phyloP scores from a whole-genome alignment of 1,139 yeast genomes.

The Debaryomyces singareniensis region DNA sequence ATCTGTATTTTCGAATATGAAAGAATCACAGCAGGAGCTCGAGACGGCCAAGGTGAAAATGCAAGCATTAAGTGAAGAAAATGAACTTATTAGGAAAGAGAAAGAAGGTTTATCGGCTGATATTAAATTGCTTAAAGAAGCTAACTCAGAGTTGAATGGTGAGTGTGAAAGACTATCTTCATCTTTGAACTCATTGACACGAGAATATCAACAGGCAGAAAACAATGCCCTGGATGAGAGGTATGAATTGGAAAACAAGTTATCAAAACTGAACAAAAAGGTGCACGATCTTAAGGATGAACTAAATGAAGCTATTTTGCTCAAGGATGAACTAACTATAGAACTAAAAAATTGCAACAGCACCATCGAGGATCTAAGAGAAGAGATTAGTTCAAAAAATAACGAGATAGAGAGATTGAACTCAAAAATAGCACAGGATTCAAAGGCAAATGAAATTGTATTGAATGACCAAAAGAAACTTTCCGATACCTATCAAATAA shows the following conservation, averaged over 20 bases:
- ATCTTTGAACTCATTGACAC: conserved; percentile 41
- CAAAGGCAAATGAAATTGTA: conserved; percentile 1
- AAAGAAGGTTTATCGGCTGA: conserved; percentile 7
- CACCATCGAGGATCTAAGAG: conserved; percentile 43
- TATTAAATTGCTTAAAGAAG: conserved; percentile 35
- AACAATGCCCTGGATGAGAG: conserved; percentile 41
- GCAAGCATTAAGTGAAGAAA: conserved; percentile 20
- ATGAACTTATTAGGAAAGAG: conserved; percentile 8
- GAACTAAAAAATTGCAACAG: conserved; percentile 35
- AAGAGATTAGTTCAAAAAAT: conserved; percentile 22
- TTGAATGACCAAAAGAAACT: conserved; percentile 1
- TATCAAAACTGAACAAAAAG: conserved; percentile 25
- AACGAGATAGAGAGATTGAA: conserved; percentile 18
- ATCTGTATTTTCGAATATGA: conserved; percentile 66
- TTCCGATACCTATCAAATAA: neutral
- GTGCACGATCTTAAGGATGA: conserved; percentile 35
- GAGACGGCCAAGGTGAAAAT: conserved; percentile 46
- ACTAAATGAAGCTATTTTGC: conserved; percentile 41
- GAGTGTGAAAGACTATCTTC: conserved; percentile 62
- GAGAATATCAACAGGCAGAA: conserved; percentile 39
- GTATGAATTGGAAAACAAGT: conserved; percentile 35
- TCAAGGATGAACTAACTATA: conserved; percentile 42
- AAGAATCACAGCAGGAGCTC: conserved; percentile 66
- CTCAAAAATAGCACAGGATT: conserved; percentile 16
- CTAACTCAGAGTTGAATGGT: conserved; percentile 48